Percentiles rank a stretch among this genome's conserved stretches.
Conservation (phyloP, 192 early-diverging fungal species). For the Linnemannia elongata region DNA sequence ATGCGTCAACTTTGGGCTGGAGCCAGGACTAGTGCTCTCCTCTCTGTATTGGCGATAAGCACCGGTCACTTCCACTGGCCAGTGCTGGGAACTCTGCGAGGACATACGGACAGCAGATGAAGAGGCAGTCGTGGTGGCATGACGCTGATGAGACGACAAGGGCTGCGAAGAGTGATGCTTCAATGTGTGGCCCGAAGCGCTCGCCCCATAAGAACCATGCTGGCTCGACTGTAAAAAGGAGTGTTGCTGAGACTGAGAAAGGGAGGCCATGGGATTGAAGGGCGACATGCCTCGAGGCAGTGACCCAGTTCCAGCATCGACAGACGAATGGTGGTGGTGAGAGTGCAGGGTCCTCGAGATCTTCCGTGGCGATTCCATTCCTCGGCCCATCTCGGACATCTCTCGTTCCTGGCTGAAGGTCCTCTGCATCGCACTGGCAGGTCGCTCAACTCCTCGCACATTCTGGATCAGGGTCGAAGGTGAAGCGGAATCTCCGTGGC, state of each 20-base stretch:
- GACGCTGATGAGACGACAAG: conserved; percentile 11
- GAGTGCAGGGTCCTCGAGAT: conserved; percentile 2
- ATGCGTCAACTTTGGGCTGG: conserved; percentile 2
- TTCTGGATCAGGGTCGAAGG: conserved; percentile 22
- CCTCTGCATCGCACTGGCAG: conserved; percentile 47
- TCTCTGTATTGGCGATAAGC: not conserved
- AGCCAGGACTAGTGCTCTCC: not conserved
- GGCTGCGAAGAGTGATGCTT: conserved; percentile 20
- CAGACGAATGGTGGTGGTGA: not conserved
- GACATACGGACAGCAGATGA: conserved; percentile 1
- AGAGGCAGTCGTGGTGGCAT: not conserved
- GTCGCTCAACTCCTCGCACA: conserved; percentile 41
- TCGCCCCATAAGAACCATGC: not conserved
- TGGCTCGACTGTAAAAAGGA: conserved; percentile 31
- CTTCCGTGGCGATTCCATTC: conserved; percentile 33
- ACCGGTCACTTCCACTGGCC: not conserved
- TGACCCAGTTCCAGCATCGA: not conserved
- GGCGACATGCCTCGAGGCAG: not conserved
- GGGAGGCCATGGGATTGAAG: not conserved
- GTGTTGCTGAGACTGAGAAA: conserved; percentile 27
- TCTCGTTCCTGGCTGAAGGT: conserved; percentile 40
- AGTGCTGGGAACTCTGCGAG: not conserved
- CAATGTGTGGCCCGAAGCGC: not conserved
- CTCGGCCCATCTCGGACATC: conserved; percentile 23
- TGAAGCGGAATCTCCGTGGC: not conserved